Evolutionary conservation across 2,329 filamentous ascomycete genomes (phyloP), one percentile per base, ranked within the genome.

Genomic region (Ophiognomonia clavigignenti-juglandacearum): DNA sequence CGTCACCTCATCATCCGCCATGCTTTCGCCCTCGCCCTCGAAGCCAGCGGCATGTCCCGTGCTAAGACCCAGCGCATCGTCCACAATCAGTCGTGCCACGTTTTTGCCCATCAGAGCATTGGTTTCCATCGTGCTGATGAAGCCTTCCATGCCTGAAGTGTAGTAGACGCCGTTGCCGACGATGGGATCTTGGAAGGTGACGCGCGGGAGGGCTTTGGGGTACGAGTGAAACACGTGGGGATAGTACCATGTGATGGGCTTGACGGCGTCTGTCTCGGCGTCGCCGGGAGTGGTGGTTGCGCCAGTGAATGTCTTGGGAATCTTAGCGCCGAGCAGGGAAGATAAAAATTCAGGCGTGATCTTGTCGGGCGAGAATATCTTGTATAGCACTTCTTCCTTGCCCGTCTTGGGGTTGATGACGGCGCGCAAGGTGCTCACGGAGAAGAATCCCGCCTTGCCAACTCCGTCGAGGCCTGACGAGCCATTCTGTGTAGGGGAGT

Each of bases 61-160:
- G 43, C 47, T 54, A 26, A 50, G 48, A 22, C 53, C 64, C 53
- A 63, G 59, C 64, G 74, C 80, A 43, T 78, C 78, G 57, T 91
- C 79, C 1, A 82, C 73, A 38, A 92, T 72, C 45, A 93, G 67
- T 53, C 74, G 75, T 8, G 88, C 88, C 18, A 93, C 83, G 60
- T 93, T 93, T 77, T 79, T 88, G 1, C 93, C 93, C 82, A 93
- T 93, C 56, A 97, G 66, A 1, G 88, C 86, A 63, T 84, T 96
- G 6, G 93, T 96, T 72, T 98, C 93, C 93, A 98, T 97, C 0
- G 90, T 96, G 9, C 86, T 93, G 56, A 97, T 95, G 63, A 98
- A 96, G 56, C 85, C 85, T 68, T 97, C 92, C 36, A 97, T 95
- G 3, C 80, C 82, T 10, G 80, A 82, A 0, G 82, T 85, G 61